Evolutionary conservation across 2,329 filamentous ascomycete genomes (phyloP).

Genomic region (Ophiocordyceps polyrhachis-furcata): DNA sequence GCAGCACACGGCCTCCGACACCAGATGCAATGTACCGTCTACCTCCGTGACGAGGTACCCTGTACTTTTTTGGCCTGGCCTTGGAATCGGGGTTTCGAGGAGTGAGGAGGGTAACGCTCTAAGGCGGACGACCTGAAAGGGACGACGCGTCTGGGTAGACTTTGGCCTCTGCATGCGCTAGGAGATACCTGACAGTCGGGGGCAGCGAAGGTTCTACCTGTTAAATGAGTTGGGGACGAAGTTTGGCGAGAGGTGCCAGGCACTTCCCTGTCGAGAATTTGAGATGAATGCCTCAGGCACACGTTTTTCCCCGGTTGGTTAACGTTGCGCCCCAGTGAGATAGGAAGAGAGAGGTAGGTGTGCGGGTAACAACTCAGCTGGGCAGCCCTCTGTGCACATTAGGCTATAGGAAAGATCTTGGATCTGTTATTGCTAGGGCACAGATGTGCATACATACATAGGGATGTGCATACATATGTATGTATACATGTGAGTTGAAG

Average conservation of each 20-base stretch:
- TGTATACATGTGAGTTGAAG: too few relatives aligned
- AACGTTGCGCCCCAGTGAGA: too few relatives aligned
- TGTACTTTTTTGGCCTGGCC: not conserved
- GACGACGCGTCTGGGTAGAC: not conserved
- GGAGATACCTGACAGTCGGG: not conserved
- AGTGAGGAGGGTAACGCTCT: not conserved
- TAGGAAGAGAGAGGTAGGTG: too few relatives aligned
- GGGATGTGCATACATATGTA: not conserved
- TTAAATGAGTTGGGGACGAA: not conserved
- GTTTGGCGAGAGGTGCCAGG: not conserved
- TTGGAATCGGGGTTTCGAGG: not conserved
- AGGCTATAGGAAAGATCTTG: not conserved
- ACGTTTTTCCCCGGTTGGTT: too few relatives aligned
- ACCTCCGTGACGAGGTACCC: not conserved
- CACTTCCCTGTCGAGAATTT: not conserved
- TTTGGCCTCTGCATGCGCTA: not conserved
- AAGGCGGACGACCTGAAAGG: not conserved
- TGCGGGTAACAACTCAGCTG: too few relatives aligned
- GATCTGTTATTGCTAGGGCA: not conserved
- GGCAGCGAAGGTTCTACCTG: not conserved
- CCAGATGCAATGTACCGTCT: not conserved
- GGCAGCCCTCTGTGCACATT: too few relatives aligned
- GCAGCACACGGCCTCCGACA: not conserved
- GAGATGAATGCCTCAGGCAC: not conserved
- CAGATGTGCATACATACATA: too few relatives aligned